These are phyloP conservation scores for Amaranthus tricolor DNA, from an alignment of 179 eudicot genomes.

Conservation along the genomic window DNA sequence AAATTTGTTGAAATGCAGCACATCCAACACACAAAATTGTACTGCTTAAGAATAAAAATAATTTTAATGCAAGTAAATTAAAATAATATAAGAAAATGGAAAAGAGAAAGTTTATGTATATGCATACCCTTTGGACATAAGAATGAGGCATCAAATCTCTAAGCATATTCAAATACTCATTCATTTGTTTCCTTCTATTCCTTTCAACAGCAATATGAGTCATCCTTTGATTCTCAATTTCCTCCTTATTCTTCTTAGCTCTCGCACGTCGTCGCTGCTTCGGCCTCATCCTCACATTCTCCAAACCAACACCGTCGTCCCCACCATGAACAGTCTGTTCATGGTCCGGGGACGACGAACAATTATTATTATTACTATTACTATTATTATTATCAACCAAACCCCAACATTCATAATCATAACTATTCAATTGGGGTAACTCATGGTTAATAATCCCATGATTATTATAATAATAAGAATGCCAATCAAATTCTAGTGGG, in stretches of 20 bases:
- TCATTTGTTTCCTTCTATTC: slow-evolving; percentile 67
- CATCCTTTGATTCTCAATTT: slow-evolving; percentile 68
- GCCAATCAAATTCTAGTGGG: slow-evolving; percentile 16
- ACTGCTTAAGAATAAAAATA: background rate
- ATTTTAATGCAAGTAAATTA: background rate
- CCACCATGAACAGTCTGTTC: background rate
- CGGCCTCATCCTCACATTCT: slow-evolving; percentile 23
- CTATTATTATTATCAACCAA: background rate
- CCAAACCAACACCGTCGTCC: background rate
- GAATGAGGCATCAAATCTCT: slow-evolving; percentile 57
- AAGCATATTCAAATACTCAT: slow-evolving; percentile 49
- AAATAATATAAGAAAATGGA: background rate
- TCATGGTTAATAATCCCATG: slow-evolving; percentile 1
- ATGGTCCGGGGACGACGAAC: slow-evolving; percentile 11
- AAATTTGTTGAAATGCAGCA: no score
- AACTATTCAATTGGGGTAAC: background rate
- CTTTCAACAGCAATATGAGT: slow-evolving; percentile 76
- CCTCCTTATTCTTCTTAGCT: slow-evolving; percentile 48
- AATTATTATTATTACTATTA: slow-evolving; percentile 5
- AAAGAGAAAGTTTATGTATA: background rate
- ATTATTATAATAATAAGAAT: background rate
- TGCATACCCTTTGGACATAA: slow-evolving; percentile 54
- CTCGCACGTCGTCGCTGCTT: slow-evolving; percentile 36
- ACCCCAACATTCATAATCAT: background rate
- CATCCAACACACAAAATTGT: no score